Evolutionary conservation across 2,329 filamentous ascomycete genomes (phyloP).

Genomic region (Ophiocordyceps unilateralis): DNA sequence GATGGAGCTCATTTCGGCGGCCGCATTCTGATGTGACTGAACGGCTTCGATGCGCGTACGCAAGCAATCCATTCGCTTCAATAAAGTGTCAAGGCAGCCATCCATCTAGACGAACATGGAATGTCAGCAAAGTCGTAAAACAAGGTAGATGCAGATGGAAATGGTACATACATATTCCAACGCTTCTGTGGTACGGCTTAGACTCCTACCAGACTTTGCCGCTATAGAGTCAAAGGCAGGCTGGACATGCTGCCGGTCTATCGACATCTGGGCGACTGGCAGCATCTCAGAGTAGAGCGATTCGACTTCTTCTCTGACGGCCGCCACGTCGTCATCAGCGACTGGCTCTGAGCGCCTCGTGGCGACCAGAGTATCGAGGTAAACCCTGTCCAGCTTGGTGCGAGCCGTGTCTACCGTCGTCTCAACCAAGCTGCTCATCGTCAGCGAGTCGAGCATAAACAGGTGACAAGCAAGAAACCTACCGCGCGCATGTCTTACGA

Average conservation of each 20-base stretch:
- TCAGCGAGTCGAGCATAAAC: not conserved
- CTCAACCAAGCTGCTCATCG: constrained; percentile 31
- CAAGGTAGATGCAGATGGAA: not conserved
- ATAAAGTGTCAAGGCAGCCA: not conserved
- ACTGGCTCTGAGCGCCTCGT: constrained; percentile 11
- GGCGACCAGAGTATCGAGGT: constrained; percentile 26
- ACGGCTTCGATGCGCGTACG: not conserved
- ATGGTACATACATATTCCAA: constrained; percentile 29
- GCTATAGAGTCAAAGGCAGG: constrained; percentile 34
- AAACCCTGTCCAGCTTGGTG: constrained; percentile 36
- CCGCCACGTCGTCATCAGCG: constrained; percentile 23
- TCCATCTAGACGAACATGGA: not conserved
- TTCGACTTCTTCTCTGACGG: constrained; percentile 47
- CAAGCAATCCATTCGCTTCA: not conserved
- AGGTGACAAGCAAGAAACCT: constrained; percentile 2
- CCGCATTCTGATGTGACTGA: not conserved
- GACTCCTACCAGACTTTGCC: constrained; percentile 23
- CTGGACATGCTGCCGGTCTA: constrained; percentile 48
- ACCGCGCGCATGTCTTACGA: constrained; percentile 40
- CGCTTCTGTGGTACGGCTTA: constrained; percentile 27
- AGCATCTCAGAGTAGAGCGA: constrained; percentile 53
- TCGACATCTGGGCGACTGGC: constrained; percentile 52
- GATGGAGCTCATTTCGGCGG: not conserved
- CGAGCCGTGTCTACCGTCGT: constrained; percentile 36
- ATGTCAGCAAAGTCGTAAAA: not conserved